Evolutionary conservation across 2,329 filamentous ascomycete species (phyloP).

Genomic region (Colletotrichum eremochloae): DNA sequence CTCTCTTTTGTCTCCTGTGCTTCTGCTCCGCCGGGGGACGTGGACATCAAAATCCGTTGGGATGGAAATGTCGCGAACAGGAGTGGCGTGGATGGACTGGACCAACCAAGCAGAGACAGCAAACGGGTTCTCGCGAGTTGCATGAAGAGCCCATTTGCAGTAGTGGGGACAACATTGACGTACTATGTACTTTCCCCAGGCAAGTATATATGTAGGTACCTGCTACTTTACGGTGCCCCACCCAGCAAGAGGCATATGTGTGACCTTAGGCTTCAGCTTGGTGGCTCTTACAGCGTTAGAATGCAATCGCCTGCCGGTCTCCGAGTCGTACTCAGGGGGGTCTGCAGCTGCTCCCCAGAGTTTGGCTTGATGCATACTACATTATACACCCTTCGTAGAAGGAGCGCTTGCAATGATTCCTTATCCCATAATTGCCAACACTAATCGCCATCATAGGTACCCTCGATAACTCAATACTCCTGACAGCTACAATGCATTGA

Average conservation of each 20-base stretch:
- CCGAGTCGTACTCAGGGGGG: constrained; percentile 2
- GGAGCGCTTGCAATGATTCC: not conserved
- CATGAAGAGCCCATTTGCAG: constrained; percentile 39
- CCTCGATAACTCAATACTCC: not conserved
- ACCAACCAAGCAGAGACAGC: not conserved
- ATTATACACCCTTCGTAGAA: no score
- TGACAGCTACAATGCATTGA: constrained; percentile 1
- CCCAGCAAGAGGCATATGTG: not conserved
- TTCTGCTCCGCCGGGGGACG: constrained; percentile 22
- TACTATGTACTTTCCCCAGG: constrained; percentile 1
- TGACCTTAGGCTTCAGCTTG: not conserved
- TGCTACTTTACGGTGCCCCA: not conserved
- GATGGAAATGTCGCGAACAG: constrained; percentile 20
- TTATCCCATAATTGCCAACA: not conserved
- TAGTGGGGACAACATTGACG: constrained; percentile 34
- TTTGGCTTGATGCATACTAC: not conserved
- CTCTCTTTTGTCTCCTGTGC: constrained; percentile 8
- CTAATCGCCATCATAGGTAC: constrained; percentile 5
- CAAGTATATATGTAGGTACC: not conserved
- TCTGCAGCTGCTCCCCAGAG: not conserved
- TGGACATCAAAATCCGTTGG: constrained; percentile 21
- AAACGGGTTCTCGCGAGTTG: constrained; percentile 33
- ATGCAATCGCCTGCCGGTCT: constrained; percentile 7
- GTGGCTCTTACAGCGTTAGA: not conserved
- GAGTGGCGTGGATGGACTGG: constrained; percentile 24